A percentile compares a stretch with the other conserved stretches of the same genome.
Evolutionary conservation across 768 basidiomycete species (phyloP).

Genomic region (Russula ochroleuca): DNA sequence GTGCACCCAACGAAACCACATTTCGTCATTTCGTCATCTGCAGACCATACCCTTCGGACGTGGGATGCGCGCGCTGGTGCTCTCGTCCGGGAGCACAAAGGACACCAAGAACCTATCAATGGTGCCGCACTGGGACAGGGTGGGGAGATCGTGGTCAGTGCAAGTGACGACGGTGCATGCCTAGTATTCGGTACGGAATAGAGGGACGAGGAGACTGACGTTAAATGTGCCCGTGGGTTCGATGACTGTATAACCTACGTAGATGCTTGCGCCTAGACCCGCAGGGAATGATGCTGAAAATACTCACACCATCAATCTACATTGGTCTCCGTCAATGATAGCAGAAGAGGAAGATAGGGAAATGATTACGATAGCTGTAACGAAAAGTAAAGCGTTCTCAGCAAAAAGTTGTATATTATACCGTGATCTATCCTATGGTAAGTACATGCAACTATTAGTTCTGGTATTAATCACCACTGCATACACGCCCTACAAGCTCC

Average conservation of each 20-base stretch:
- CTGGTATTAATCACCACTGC: slow-evolving; percentile 50
- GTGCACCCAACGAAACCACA: slow-evolving; percentile 68
- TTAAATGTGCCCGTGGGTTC: background rate
- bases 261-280: background rate
- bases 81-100: slow-evolving; percentile 73
- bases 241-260: background rate
- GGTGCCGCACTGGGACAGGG: slow-evolving; percentile 65
- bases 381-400: background rate
- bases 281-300: background rate
- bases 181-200: slow-evolving; percentile 72
- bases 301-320: background rate
- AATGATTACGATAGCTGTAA: background rate
- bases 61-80: slow-evolving; percentile 90
- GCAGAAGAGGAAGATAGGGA: background rate
- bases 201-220: background rate
- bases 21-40: slow-evolving; percentile 79
- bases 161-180: slow-evolving; percentile 85
- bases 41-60: slow-evolving; percentile 80
- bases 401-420: slow-evolving; percentile 16
- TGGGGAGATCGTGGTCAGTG: slow-evolving; percentile 77
- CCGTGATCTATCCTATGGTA: slow-evolving; percentile 19
- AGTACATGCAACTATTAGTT: slow-evolving; percentile 18
- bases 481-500: slow-evolving; percentile 50
- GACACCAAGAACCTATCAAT: slow-evolving; percentile 76
- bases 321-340: too few species aligned